These are phyloP conservation scores for Eudorina sp. DNA, from an alignment of 139 green algal species.

Conservation along the genomic window DNA sequence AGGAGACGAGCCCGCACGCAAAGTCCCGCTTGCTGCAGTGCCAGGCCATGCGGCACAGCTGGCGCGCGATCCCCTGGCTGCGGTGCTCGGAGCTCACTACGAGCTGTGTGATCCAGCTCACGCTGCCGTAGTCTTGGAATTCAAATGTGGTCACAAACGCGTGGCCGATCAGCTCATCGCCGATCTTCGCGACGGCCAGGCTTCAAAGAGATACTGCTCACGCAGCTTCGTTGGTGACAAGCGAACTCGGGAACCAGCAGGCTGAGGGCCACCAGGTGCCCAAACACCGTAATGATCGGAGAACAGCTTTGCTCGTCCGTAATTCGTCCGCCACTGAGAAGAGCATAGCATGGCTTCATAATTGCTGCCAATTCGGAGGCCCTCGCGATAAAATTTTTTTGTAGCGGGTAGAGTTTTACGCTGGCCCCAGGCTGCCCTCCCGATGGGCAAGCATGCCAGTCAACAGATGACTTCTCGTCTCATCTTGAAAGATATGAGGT, in stretches of 20 bases:
- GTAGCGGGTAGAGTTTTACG: too few species aligned
- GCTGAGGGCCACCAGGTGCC: not conserved
- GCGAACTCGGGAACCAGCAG: not conserved
- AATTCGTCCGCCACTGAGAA: too few species aligned
- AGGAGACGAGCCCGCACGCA: not conserved
- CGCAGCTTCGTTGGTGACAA: not conserved
- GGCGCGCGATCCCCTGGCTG: not conserved
- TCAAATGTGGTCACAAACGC: not conserved
- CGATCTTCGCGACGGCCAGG: not conserved
- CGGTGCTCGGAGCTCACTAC: not conserved
- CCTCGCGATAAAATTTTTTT: too few species aligned
- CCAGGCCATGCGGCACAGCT: not conserved
- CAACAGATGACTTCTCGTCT: too few species aligned
- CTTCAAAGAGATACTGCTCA: not conserved
- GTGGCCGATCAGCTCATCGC: constrained; percentile 5
- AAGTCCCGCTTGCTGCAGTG: not conserved
- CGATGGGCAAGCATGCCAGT: too few species aligned
- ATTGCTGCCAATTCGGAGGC: too few species aligned
- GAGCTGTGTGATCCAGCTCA: not conserved
- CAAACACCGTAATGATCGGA: not conserved
- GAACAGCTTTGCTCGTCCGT: not conserved
- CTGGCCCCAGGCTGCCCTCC: too few species aligned
- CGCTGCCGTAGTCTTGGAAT: not conserved
- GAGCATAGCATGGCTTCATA: too few species aligned
- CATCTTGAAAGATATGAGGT: too few species aligned